Percentiles rank a stretch among this genome's conserved stretches.
Evolutionary conservation across 768 basidiomycete species (phyloP).

Genomic region (Termitomyces sp.): DNA sequence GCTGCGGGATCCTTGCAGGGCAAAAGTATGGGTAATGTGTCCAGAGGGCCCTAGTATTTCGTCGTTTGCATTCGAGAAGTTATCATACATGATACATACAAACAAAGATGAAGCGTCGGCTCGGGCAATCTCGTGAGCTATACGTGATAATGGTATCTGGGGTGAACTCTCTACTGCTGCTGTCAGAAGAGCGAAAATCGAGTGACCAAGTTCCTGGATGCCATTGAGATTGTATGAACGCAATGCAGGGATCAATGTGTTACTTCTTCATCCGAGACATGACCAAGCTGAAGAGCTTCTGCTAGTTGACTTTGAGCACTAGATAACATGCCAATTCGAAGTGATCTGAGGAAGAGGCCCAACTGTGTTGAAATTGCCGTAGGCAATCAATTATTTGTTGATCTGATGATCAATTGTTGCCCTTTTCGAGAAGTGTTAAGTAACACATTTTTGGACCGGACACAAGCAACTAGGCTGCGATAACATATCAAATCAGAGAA

Average conservation of each 20-base stretch:
- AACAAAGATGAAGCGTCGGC: constrained; percentile 19
- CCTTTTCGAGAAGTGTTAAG: too few species aligned
- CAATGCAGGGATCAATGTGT: neutral
- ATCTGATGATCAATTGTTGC: too few species aligned
- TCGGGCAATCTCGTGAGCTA: constrained; percentile 24
- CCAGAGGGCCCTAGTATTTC: constrained; percentile 36
- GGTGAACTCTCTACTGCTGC: constrained; percentile 24
- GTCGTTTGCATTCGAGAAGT: neutral
- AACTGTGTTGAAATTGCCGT: neutral
- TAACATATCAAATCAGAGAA: too few species aligned
- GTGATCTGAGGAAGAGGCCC: neutral
- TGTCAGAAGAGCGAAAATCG: constrained; percentile 28
- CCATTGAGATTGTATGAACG: neutral
- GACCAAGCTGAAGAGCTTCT: constrained; percentile 1
- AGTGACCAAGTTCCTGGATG: constrained; percentile 7
- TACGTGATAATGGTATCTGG: constrained; percentile 21
- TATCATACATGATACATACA: constrained; percentile 10
- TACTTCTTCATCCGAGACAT: constrained; percentile 13
- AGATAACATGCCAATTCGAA: constrained; percentile 5
- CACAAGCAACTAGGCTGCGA: too few species aligned
- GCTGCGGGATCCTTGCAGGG: constrained; percentile 32
- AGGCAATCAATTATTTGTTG: neutral
- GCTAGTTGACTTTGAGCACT: neutral
- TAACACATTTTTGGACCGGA: too few species aligned
- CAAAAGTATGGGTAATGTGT: constrained; percentile 35